Percentiles rank a stretch among this genome's conserved stretches.
Conservation (phyloP, 1,139 yeast species). For the Kodamaea anthophila region DNA sequence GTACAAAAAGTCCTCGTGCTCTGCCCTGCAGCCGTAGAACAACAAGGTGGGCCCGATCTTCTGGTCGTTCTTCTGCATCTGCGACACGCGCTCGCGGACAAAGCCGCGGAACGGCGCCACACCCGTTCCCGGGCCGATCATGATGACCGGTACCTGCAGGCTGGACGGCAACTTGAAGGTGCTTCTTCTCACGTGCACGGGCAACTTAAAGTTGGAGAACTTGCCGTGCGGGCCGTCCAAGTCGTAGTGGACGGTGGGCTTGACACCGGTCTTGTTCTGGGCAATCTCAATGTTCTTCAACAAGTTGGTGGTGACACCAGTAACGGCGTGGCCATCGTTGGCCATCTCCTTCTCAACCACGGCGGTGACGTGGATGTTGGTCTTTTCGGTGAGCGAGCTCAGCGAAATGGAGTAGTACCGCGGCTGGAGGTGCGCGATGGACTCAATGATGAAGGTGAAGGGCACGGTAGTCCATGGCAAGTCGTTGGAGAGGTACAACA, state of each 20-base stretch:
- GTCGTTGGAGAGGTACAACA: conserved; percentile 57
- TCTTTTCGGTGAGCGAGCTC: conserved; percentile 73
- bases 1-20: conserved; percentile 72
- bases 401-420: conserved; percentile 97
- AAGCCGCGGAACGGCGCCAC: conserved; percentile 97
- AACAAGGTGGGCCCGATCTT: conserved; percentile 69
- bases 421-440: conserved; percentile 77
- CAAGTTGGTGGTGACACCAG: conserved; percentile 91
- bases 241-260: conserved; percentile 56
- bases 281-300: conserved; percentile 64
- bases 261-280: conserved; percentile 44
- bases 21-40: conserved; percentile 82
- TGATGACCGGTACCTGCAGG: conserved; percentile 75
- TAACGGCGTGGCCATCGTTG: conserved; percentile 41
- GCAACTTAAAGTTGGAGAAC: conserved; percentile 55
- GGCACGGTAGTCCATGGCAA: conserved; percentile 71
- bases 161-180: conserved; percentile 92
- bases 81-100: conserved; percentile 66
- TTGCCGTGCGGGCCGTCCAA: conserved; percentile 75
- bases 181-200: conserved; percentile 91
- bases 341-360: conserved; percentile 72
- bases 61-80: conserved; percentile 26
- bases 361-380: conserved; percentile 76
- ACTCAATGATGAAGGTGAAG: conserved; percentile 77
- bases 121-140: conserved; percentile 98